Evolutionary conservation across 1,139 yeast genomes (phyloP).

Genomic region (Suhomyces maxii): DNA sequence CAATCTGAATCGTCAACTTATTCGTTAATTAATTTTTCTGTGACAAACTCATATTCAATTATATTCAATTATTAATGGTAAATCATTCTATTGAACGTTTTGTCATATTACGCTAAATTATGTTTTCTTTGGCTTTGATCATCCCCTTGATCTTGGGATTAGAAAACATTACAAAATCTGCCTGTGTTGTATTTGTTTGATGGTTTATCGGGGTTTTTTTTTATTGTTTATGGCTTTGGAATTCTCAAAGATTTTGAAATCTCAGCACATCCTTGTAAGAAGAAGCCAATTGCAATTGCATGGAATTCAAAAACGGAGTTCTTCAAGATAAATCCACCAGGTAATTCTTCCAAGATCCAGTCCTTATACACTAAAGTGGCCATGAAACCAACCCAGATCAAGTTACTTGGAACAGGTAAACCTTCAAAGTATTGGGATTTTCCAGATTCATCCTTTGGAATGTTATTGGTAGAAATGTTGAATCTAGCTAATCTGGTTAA

Average conservation of each 20-base stretch:
- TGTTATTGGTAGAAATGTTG: conserved; percentile 87
- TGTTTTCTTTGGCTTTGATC: too few species aligned
- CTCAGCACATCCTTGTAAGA: conserved; percentile 85
- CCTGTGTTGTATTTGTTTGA: too few species aligned
- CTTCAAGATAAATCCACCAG: conserved; percentile 60
- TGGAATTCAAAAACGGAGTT: conserved; percentile 72
- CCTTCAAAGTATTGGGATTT: conserved; percentile 90
- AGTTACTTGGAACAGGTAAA: conserved; percentile 88
- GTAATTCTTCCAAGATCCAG: conserved; percentile 51
- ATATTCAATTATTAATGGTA: too few species aligned
- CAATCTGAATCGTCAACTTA: too few species aligned
- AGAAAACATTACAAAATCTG: too few species aligned
- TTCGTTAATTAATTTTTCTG: too few species aligned
- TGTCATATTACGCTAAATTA: too few species aligned
- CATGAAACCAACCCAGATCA: conserved; percentile 72
- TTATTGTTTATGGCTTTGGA: conserved; percentile 73
- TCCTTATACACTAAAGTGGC: conserved; percentile 60
- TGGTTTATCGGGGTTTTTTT: too few species aligned
- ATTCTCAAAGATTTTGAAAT: conserved; percentile 87
- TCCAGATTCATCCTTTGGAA: conserved; percentile 85
- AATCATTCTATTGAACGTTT: too few species aligned
- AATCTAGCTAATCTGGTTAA: conserved; percentile 91
- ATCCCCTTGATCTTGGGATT: too few species aligned
- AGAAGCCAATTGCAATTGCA: conserved; percentile 61
- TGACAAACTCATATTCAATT: too few species aligned